phyloP scores from a whole-genome alignment of 192 early-diverging fungal species.

The Paraglomus brasilianum region DNA sequence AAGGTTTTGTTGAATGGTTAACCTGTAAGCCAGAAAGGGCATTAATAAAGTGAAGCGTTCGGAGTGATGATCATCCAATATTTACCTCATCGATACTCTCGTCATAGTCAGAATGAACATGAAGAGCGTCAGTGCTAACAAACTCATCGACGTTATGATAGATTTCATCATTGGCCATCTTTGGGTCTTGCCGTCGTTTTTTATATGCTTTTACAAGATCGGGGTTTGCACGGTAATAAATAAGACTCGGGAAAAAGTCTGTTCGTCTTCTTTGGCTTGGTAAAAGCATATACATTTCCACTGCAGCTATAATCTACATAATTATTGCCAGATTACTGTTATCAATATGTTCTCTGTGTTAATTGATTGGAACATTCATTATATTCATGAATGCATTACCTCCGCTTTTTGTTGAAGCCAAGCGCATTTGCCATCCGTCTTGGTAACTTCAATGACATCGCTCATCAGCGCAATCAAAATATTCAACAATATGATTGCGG shows the following conservation, averaged over 20 bases:
- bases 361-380: too few species aligned
- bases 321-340: too few species aligned
- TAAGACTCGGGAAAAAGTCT: slow-evolving; percentile 11
- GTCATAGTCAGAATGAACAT: too few species aligned
- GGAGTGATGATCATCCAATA: too few species aligned
- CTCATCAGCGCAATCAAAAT: slow-evolving; percentile 16
- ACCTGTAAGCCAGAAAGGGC: too few species aligned
- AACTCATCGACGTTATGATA: too few species aligned
- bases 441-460: slow-evolving; percentile 4
- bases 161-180: too few species aligned
- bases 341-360: too few species aligned
- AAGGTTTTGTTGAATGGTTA: too few species aligned
- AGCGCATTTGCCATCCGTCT: slow-evolving; percentile 5
- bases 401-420: slow-evolving; percentile 25
- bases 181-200: background rate
- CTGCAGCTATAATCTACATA: background rate
- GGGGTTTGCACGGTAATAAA: slow-evolving; percentile 10
- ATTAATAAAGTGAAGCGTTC: too few species aligned
- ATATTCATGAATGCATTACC: background rate
- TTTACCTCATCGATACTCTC: too few species aligned
- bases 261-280: slow-evolving; percentile 15
- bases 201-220: background rate
- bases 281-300: slow-evolving; percentile 9
- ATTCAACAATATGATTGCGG: slow-evolving; percentile 24
- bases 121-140: too few species aligned